Base-by-base conservation (phyloP, 495 filamentous ascomycete genomes). In the Usnea hakonensis region DNA sequence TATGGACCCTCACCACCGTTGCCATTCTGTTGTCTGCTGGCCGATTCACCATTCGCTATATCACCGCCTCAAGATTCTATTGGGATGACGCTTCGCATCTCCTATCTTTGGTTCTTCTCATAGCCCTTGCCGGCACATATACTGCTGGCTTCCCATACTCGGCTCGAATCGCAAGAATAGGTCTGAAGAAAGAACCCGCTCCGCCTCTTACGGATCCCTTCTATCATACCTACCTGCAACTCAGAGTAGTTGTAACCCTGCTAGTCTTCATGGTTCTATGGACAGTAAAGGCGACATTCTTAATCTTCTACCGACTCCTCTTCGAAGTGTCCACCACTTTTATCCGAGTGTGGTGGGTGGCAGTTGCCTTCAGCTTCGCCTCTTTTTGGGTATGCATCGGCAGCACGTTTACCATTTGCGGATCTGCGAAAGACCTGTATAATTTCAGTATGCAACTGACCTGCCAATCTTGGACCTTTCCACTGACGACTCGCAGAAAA, bases 381-480 rank as follows among this genome's bases (percentile, higher is more conserved):
- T 60, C 63, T 1, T 65, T 65, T 35, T 64, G 62, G 62, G 62
- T 64, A 19, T 64, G 62, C 36, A 59, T 64, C 44, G 56, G 56
- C 55, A 64, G 62, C 56, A 64, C 62, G 0, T 59, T 64, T 23
- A 60, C 62, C 2, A 37, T 59, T 35, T 64, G 62, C 43, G 62
- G 56, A 23, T 60, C 62, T n/a, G 62, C 62, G 33, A 54, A 35
- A 3, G 62, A 64, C 40, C 48, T 59, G 14, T 60, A 64, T 54
- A 16, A 55, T 30, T 64, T 36, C 26, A 44, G 62, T 64, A 43
- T 16, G 56, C 23, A 26, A 9, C 32, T 30, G 5, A 3, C 26
- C 28, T 17, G 32, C 16, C 37, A 17, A 57, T 19, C 43, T 58
- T 28, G 21, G 23, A 14, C 54, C 23, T 28, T 43, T 2, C 2